Percentiles rank a stretch among this genome's conserved stretches.
Evolutionary conservation across 1,139 yeast genomes (phyloP).

Genomic region (Kodamaea plutei): DNA sequence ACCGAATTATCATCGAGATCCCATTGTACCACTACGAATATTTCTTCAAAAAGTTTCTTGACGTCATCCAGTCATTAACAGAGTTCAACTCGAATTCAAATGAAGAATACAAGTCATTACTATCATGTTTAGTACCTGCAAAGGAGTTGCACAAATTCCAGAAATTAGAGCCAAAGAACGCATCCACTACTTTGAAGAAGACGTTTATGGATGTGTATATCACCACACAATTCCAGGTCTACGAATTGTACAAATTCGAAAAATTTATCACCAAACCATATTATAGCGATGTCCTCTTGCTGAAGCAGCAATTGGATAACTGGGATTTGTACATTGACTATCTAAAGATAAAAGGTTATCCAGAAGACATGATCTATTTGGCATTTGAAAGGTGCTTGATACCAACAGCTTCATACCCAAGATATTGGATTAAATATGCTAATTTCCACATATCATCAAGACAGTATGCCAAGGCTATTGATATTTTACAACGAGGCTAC

Average conservation of each 20-base stretch:
- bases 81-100: conserved; percentile 9
- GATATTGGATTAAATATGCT: conserved; percentile 60
- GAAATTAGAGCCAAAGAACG: conserved; percentile 15
- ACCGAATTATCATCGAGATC: conserved; percentile 60
- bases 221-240: conserved; percentile 57
- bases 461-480: conserved; percentile 31
- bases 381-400: conserved; percentile 58
- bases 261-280: conserved; percentile 49
- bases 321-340: conserved; percentile 64
- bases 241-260: conserved; percentile 63
- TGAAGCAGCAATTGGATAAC: conserved; percentile 43
- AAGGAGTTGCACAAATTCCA: conserved; percentile 15
- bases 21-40: conserved; percentile 77
- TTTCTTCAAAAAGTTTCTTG: conserved; percentile 43
- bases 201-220: conserved; percentile 50
- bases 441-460: conserved; percentile 37
- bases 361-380: conserved; percentile 29
- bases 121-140: conserved; percentile 19
- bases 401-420: conserved; percentile 48
- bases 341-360: conserved; percentile 37
- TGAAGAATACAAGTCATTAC: conserved; percentile 20
- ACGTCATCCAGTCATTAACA: conserved; percentile 35
- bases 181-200: conserved; percentile 37
- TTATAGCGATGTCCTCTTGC: conserved; percentile 40
- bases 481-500: conserved; percentile 32